Evolutionary conservation across 2,329 filamentous ascomycete species (phyloP).

Genomic region (Aspergillus pseudoglaucus): DNA sequence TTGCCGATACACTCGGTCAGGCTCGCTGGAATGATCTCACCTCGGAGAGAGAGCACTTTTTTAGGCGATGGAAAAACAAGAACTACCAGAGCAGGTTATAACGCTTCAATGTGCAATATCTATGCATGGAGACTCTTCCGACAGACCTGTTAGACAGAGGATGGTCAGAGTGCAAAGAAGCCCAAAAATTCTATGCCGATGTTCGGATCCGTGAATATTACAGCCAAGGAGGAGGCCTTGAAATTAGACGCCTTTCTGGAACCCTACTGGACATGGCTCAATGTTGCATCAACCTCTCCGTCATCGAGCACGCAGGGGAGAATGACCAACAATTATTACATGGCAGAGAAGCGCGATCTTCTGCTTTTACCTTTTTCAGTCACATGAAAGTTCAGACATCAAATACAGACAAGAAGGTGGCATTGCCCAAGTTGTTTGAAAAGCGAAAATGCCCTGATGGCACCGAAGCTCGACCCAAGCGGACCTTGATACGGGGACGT

Average conservation of each 20-base stretch:
- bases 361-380: background rate
- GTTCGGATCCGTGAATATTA: constrained; percentile 8
- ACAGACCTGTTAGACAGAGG: background rate
- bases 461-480: constrained; percentile 13
- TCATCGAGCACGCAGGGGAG: constrained; percentile 19
- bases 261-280: constrained; percentile 25
- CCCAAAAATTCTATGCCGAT: constrained; percentile 2
- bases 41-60: background rate
- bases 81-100: background rate
- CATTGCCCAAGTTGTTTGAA: background rate
- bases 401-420: background rate
- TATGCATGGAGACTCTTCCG: background rate
- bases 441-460: constrained; percentile 4
- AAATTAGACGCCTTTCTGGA: constrained; percentile 32
- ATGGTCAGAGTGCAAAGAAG: background rate
- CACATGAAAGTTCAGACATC: background rate
- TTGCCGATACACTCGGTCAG: background rate
- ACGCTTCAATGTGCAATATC: background rate
- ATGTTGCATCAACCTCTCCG: constrained; percentile 37
- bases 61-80: background rate
- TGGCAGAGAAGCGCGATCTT: background rate
- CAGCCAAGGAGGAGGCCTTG: constrained; percentile 10
- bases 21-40: background rate
- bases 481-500: constrained; percentile 33
- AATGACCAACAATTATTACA: background rate